Base-by-base conservation (phyloP, 495 filamentous ascomycete genomes). In the Penicillium daleae region DNA sequence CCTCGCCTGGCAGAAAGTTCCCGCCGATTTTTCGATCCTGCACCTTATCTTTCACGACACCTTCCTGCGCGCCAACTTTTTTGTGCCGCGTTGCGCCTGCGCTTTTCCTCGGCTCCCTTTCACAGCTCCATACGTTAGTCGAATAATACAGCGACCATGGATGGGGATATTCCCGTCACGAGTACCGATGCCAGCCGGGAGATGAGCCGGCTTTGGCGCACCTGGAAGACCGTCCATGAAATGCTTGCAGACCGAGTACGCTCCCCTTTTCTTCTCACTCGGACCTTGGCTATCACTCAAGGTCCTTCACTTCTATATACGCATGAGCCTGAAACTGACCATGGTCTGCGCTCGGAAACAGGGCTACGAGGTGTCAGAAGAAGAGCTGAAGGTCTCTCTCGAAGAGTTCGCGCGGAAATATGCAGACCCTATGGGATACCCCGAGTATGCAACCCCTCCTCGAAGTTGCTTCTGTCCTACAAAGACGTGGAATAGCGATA, bases 331-430 rank as follows among this genome's bases (percentile, higher is more conserved):
- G 48, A 63, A 24, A 50, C 68, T 77, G 35, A 75, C 60, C 37
- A 55, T 54, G 13, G n/a, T 19, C 29, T 32, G 26, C n/a, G 37
- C 53, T 37, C 13, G 22, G 29, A 5, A 9, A 19, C 66, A 97
- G 93, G 94, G 94, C 64, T 99, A 99, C 78, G 90, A 96, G 71
- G 82, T 99, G 21, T 81, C 91, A 27, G 92, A 97, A 52, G 89
- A 92, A 27, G 95, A 99, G 84, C 84, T 96, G 59, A 84, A 85
- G 68, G 90, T 97, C 65, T 83, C 89, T 2, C 87, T 97, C 17
- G 83, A 87, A 8, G 83, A 89, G 12, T 99, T 99, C 80, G 82
- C 80, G 57, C 53, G 61, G 9, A 82, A 88, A 65, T 97, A 87
- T 74, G 79, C 82, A 39, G 85, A 88, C 71, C 76, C 78, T 48